A percentile compares a stretch with the other conserved stretches of the same genome.
These are phyloP conservation scores for Candida sphagnicola DNA, from an alignment of 805 yeast species.

Conservation along the genomic window DNA sequence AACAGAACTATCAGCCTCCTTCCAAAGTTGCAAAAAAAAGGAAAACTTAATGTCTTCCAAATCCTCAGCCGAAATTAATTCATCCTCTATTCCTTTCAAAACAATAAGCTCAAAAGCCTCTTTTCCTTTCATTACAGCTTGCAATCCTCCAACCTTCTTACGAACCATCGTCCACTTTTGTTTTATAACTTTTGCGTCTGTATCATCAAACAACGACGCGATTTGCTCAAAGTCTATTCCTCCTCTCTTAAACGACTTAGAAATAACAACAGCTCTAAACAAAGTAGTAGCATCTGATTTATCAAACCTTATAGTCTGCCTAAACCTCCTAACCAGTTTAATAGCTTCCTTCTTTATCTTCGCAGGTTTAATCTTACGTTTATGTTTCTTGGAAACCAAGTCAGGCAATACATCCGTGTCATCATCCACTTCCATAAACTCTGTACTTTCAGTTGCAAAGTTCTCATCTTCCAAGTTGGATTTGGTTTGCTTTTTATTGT, in stretches of 20 bases:
- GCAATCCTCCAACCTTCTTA: constrained; percentile 40
- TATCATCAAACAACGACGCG: constrained; percentile 42
- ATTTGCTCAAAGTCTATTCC: constrained; percentile 65
- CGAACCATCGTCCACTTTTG: constrained; percentile 72
- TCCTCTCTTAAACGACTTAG: constrained; percentile 55
- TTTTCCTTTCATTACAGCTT: constrained; percentile 56
- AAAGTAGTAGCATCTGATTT: constrained; percentile 50
- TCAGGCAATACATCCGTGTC: constrained; percentile 2
- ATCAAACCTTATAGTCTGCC: constrained; percentile 22
- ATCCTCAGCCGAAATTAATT: constrained; percentile 45
- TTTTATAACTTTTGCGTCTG: constrained; percentile 42
- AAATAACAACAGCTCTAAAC: constrained; percentile 62
- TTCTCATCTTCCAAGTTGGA: not conserved
- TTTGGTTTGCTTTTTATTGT: not conserved
- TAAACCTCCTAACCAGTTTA: constrained; percentile 8
- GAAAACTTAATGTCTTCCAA: constrained; percentile 48
- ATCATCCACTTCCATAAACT: not conserved
- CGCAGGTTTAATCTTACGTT: constrained; percentile 10
- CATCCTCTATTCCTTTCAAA: constrained; percentile 54
- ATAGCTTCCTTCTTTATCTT: constrained; percentile 1
- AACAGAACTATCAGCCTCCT: constrained; percentile 40
- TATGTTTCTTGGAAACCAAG: constrained; percentile 11
- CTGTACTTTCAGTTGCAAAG: not conserved
- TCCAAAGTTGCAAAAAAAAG: constrained; percentile 64
- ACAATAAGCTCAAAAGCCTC: constrained; percentile 68